Conservation (phyloP, 225 moss, liverwort and hornwort genomes). For the Sphagnum tenellum region DNA sequence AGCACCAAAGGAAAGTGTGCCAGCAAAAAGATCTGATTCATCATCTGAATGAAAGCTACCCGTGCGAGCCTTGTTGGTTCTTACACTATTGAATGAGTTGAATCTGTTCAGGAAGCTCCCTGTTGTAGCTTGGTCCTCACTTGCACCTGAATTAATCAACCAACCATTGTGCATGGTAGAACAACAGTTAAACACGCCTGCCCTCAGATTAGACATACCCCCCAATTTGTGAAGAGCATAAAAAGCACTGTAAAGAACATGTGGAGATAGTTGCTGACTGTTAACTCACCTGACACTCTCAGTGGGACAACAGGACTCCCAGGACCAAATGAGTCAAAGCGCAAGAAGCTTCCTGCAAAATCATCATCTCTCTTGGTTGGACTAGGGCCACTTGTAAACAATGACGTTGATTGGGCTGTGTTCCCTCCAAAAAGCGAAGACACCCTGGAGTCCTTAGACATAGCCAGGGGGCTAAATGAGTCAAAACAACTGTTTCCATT, state of each 20-base stretch:
- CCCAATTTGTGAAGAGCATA: no score
- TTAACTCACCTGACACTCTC: constrained; percentile 18
- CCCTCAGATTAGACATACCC: no score
- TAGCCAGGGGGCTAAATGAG: constrained; percentile 38
- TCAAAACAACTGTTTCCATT: constrained; percentile 38
- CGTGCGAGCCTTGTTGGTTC: not conserved
- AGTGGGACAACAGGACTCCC: constrained; percentile 23
- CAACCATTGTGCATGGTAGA: no score
- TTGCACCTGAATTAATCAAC: constrained; percentile 17
- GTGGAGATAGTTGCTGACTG: no score
- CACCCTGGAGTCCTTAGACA: constrained; percentile 23
- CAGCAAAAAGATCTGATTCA: constrained; percentile 41
- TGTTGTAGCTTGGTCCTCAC: constrained; percentile 20
- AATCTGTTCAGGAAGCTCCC: constrained; percentile 43
- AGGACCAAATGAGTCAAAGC: constrained; percentile 46
- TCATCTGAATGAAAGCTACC: constrained; percentile 19
- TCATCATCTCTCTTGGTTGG: constrained; percentile 33
- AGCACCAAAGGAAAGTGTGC: constrained; percentile 24
- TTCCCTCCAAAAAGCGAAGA: constrained; percentile 25
- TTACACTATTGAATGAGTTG: constrained; percentile 44
- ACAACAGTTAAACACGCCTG: no score
- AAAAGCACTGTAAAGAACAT: no score
- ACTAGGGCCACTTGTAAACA: constrained; percentile 46
- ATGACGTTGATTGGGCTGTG: constrained; percentile 22
- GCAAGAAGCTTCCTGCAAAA: constrained; percentile 33